A percentile compares a stretch with the other conserved stretches of the same genome.
phyloP scores from a whole-genome alignment of 2,329 filamentous ascomycete genomes.

The Colletotrichum spinosum region DNA sequence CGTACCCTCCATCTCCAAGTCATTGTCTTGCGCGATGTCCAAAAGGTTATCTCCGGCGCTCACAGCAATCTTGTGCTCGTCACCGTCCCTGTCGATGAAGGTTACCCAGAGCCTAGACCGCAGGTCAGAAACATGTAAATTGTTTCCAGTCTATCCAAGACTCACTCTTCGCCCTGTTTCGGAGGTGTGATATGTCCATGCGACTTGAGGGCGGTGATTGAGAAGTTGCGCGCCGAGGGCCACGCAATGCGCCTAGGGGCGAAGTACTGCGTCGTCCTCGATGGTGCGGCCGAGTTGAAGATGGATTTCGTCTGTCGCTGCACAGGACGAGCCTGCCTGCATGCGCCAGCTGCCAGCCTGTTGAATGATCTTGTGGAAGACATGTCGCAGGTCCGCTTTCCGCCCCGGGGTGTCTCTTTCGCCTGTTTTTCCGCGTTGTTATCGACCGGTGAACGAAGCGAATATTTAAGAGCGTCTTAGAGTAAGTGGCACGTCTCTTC shows the following conservation, averaged over 20 bases:
- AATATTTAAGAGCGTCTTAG: not conserved
- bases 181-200: constrained; percentile 89
- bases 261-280: constrained; percentile 1
- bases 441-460: not conserved
- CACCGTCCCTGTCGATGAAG: constrained; percentile 91
- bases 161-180: constrained; percentile 92
- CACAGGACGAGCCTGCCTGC: constrained; percentile 44
- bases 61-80: constrained; percentile 81
- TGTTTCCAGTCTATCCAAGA: constrained; percentile 27
- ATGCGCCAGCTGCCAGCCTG: constrained; percentile 46
- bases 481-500: not conserved
- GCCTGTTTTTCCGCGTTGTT: constrained; percentile 2
- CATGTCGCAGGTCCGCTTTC: constrained; percentile 25
- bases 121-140: constrained; percentile 1
- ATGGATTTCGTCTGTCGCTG: constrained; percentile 36
- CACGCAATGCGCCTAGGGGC: constrained; percentile 21
- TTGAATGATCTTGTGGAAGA: constrained; percentile 40
- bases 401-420: not conserved
- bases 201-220: constrained; percentile 66
- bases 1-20: constrained; percentile 94
- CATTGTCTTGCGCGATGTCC: constrained; percentile 93
- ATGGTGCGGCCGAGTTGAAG: not conserved
- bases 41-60: constrained; percentile 90
- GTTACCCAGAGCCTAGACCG: constrained; percentile 81
- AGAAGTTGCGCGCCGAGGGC: constrained; percentile 66